A percentile compares a stretch with the other conserved stretches of the same genome.
Conservation (phyloP, 805 yeast species). For the Ogataea dorogensis region DNA sequence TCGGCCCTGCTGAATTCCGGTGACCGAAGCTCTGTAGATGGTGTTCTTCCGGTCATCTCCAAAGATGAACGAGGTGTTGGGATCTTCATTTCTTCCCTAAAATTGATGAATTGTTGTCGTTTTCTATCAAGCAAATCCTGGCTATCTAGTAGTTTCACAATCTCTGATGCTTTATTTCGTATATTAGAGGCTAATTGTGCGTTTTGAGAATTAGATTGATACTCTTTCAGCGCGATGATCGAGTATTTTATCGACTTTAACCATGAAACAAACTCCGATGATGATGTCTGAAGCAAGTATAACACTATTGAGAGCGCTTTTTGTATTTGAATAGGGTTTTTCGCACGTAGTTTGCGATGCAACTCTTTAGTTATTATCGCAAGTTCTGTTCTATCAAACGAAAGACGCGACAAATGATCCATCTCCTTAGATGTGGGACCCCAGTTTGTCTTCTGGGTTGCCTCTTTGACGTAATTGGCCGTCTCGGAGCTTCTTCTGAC, state of each 20-base stretch:
- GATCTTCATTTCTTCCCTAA: conserved; percentile 40
- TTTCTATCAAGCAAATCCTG: conserved; percentile 37
- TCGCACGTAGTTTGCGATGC: conserved; percentile 39
- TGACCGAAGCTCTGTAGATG: conserved; percentile 23
- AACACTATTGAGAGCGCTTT: conserved; percentile 54
- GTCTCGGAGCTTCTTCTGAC: conserved; percentile 32
- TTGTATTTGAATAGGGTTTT: conserved; percentile 40
- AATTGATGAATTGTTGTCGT: conserved; percentile 40
- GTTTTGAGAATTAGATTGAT: conserved; percentile 26
- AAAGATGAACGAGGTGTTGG: conserved; percentile 30
- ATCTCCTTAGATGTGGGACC: conserved; percentile 57
- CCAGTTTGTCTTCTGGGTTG: conserved; percentile 48
- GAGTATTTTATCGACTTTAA: conserved; percentile 39
- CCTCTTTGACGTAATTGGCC: conserved; percentile 36
- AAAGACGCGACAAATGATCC: conserved; percentile 48
- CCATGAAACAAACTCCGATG: conserved; percentile 50
- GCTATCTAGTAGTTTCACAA: conserved; percentile 33
- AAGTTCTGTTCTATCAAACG: conserved; percentile 41
- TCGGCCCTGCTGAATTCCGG: conserved; percentile 31
- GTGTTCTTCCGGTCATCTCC: conserved; percentile 27
- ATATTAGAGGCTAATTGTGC: conserved; percentile 34
- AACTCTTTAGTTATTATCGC: conserved; percentile 40
- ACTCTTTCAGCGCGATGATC: conserved; percentile 30
- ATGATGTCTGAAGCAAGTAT: conserved; percentile 53
- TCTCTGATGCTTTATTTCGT: conserved; percentile 37